A percentile compares a stretch with the other conserved stretches of the same genome.
These are phyloP conservation scores for Nicotiana noctiflora DNA, from an alignment of 257 asterid species.

Conservation along the genomic window DNA sequence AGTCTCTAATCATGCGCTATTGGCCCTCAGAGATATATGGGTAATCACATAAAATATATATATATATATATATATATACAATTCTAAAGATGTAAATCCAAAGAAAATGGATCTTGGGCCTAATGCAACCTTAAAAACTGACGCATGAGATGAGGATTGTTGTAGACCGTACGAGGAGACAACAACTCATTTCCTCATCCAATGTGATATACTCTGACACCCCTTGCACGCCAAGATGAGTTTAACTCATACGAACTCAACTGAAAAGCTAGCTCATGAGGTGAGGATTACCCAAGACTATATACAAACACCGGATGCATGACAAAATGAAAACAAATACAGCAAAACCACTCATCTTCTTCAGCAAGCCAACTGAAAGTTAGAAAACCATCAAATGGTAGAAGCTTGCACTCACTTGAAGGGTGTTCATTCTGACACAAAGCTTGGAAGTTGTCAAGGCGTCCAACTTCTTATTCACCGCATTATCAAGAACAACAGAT, in stretches of 20 bases:
- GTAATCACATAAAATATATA: too few species aligned
- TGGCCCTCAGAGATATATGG: too few species aligned
- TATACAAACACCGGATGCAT: background rate
- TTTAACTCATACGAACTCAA: background rate
- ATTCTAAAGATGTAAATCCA: too few species aligned
- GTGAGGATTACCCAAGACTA: background rate
- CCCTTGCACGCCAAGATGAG: background rate
- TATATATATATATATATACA: too few species aligned
- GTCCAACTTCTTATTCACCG: constrained; percentile 50
- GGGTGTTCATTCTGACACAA: constrained; percentile 86
- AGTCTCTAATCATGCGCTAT: too few species aligned
- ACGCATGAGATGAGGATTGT: too few species aligned
- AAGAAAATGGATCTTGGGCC: too few species aligned
- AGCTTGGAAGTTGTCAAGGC: constrained; percentile 72
- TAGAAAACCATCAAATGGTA: constrained; percentile 8
- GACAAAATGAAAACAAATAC: background rate
- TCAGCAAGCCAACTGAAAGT: background rate
- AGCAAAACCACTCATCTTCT: background rate
- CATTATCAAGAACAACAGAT: constrained; percentile 47
- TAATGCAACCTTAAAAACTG: too few species aligned
- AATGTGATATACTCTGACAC: too few species aligned
- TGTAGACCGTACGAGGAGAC: too few species aligned
- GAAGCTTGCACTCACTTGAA: constrained; percentile 52
- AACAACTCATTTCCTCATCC: too few species aligned
- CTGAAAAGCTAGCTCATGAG: background rate